phyloP scores from a whole-genome alignment of 495 filamentous ascomycete species.

The Penicillium soppii region DNA sequence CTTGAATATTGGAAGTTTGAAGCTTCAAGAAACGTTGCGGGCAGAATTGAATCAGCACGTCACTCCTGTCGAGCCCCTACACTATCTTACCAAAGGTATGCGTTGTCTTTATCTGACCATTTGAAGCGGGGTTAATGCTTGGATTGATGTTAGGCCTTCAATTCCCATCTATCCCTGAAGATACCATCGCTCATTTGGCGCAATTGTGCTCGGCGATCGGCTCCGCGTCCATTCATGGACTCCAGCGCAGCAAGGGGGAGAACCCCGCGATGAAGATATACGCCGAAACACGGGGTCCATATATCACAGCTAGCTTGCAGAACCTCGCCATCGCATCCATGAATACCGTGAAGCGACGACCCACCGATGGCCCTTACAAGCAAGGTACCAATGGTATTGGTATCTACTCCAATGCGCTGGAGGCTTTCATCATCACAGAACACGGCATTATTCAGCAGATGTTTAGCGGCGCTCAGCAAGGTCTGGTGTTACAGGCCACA shows the following conservation, averaged over 20 bases:
- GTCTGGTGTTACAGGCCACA: constrained; percentile 70
- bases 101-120: background rate
- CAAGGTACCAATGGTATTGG: constrained; percentile 93
- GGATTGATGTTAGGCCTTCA: constrained; percentile 53
- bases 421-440: constrained; percentile 81
- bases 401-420: constrained; percentile 82
- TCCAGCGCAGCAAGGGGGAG: constrained; percentile 48
- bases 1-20: constrained; percentile 71
- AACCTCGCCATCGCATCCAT: constrained; percentile 87
- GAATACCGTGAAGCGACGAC: constrained; percentile 80
- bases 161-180: constrained; percentile 61
- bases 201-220: constrained; percentile 58
- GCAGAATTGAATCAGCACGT: constrained; percentile 71
- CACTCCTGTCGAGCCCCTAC: constrained; percentile 78
- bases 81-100: constrained; percentile 84
- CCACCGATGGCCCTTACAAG: constrained; percentile 76
- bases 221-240: constrained; percentile 50
- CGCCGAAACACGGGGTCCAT: constrained; percentile 79
- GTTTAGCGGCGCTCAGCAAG: constrained; percentile 83
- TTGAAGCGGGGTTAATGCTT: background rate
- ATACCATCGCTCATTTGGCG: constrained; percentile 56
- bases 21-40: constrained; percentile 80
- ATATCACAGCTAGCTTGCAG: constrained; percentile 72
- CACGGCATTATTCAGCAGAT: constrained; percentile 83
- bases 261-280: constrained; percentile 73